These are phyloP conservation scores for Aplosporella prunicola DNA, from an alignment of 2,329 filamentous ascomycete genomes.

Conservation along the genomic window DNA sequence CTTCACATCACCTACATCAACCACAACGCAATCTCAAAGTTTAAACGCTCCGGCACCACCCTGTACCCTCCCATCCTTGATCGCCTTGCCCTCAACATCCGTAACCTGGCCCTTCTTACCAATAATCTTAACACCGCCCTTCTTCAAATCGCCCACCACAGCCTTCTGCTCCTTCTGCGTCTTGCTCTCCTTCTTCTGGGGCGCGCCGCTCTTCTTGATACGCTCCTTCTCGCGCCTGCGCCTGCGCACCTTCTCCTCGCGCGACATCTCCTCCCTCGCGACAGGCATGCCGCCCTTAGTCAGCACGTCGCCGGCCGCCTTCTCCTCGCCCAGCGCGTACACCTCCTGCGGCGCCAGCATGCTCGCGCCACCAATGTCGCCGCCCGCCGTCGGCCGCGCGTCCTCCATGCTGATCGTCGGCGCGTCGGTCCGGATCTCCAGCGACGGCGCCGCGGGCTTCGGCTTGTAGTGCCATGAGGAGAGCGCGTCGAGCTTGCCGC, in stretches of 20 bases:
- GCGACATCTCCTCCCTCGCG: conserved; percentile 73
- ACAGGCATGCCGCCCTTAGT: conserved; percentile 69
- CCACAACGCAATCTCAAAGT: conserved; percentile 14
- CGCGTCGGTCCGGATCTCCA: conserved; percentile 82
- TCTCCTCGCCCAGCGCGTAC: conserved; percentile 68
- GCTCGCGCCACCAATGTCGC: conserved; percentile 57
- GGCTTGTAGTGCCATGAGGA: conserved; percentile 95
- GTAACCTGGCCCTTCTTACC: conserved; percentile 79
- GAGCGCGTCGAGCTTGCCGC: conserved; percentile 73
- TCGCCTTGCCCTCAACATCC: conserved; percentile 73
- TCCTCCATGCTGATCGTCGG: conserved; percentile 94
- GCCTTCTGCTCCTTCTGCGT: conserved; percentile 50
- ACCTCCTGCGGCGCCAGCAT: conserved; percentile 91
- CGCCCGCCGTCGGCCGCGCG: conserved; percentile 74
- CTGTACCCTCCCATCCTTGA: conserved; percentile 28
- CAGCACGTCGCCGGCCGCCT: conserved; percentile 61
- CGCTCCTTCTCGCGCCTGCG: conserved; percentile 79
- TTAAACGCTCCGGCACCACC: conserved; percentile 26
- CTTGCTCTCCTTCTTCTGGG: conserved; percentile 42
- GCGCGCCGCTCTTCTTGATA: conserved; percentile 54
- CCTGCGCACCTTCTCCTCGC: conserved; percentile 72
- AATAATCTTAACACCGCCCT: conserved; percentile 84
- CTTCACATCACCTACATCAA: too few relatives aligned
- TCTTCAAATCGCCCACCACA: conserved; percentile 61
- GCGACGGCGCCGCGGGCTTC: conserved; percentile 67